Base-by-base conservation (phyloP, 208 protist genomes). In the Trypanosoma scelopori region DNA sequence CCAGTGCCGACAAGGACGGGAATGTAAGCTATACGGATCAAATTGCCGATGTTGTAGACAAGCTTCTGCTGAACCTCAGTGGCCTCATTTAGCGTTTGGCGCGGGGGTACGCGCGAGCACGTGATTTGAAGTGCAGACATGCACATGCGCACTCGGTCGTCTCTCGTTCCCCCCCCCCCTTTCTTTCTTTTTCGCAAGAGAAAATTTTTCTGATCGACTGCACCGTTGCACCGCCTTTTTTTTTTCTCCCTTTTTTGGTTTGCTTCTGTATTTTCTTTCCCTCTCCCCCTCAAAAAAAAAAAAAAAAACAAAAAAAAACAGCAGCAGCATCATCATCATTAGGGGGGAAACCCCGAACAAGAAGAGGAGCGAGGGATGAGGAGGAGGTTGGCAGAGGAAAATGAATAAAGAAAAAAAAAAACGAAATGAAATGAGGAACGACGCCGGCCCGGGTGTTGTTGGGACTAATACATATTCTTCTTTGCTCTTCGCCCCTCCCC, bases 1-100 rank as follows among this genome's bases (percentile, higher is more conserved):
- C 46, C 5, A 16, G 7, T 30, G 22, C 52, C 43, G 7, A 42
- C 56, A 35, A 52, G 57, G 42, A 53, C 63, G 67, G 76, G 71
- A 37, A 74, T 59, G 6, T 52, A 1, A 78, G 71, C 48, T 81
- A 87, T 59, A 79, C 78, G 4, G 69, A 69, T 42, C 84, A 93
- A 64, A 86, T 89, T 42, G 82, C 84, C 0, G 80, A 84, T 41
- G 27, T 93, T 32, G 84, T 93, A 47, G 87, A 87, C 43, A 90
- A 89, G 69, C 60, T 91, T 43, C 74, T 93, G 20, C 45, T 72
- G 20, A 93, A 93, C 48, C 61, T 93, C n/a, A 62, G 75, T 23
- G 82, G 74, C 7, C 72, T 91, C 59, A 18, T 83, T 25, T 65
- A 50, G 79, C 37, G 16, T 9, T 43, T 16, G 30, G 43, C 15